phyloP scores from a whole-genome alignment of 2,329 filamentous ascomycete genomes.

The Rutstroemia sydowiana region DNA sequence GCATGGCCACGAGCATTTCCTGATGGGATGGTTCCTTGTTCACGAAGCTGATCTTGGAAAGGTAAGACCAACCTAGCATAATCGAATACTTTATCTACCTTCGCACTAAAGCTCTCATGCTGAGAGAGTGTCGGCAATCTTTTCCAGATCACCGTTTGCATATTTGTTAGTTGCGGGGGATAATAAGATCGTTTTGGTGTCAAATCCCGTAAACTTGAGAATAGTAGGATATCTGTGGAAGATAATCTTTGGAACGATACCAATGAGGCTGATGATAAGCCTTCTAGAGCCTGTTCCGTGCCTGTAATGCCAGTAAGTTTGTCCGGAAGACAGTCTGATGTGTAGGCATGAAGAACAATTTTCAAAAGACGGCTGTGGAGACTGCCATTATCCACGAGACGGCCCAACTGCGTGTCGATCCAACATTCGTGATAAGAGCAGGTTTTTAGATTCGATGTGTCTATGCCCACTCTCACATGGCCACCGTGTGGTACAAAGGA shows the following conservation, averaged over 20 bases:
- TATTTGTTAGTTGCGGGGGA: constrained; percentile 33
- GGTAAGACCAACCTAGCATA: constrained; percentile 27
- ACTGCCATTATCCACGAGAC: constrained; percentile 42
- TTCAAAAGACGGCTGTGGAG: constrained; percentile 45
- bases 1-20: background rate
- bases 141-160: constrained; percentile 43
- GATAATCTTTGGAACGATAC: constrained; percentile 39
- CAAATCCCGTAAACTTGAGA: constrained; percentile 35
- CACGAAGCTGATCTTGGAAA: constrained; percentile 22
- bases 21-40: background rate
- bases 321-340: constrained; percentile 39
- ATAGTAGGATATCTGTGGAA: constrained; percentile 29
- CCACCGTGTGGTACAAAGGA: constrained; percentile 11
- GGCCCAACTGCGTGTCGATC: constrained; percentile 42
- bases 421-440: constrained; percentile 37
- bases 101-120: constrained; percentile 35
- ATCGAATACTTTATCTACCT: constrained; percentile 32
- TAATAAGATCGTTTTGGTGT: constrained; percentile 41
- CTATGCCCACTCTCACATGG: constrained; percentile 35
- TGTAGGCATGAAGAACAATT: constrained; percentile 46
- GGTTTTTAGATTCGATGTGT: background rate
- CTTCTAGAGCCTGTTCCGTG: constrained; percentile 34
- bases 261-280: constrained; percentile 42
- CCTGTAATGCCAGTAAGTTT: constrained; percentile 13
- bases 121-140: constrained; percentile 37